Evolutionary conservation across 1,284 basidiomycete genomes (phyloP).

Genomic region (Phylloboletellus chloephorus): DNA sequence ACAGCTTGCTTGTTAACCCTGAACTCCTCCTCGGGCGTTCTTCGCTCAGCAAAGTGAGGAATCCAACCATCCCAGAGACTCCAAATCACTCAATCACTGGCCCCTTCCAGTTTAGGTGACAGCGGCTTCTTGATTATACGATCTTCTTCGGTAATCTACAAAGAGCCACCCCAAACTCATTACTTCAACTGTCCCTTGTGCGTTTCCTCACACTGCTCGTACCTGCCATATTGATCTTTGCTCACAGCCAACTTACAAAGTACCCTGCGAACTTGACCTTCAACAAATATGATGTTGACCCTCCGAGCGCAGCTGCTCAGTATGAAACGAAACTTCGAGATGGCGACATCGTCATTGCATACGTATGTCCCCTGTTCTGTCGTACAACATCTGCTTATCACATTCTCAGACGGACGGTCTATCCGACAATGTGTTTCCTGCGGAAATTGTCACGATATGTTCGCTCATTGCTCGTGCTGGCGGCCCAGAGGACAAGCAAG

Average conservation of each 20-base stretch:
- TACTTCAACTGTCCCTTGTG: conserved; percentile 73
- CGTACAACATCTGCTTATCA: conserved; percentile 5
- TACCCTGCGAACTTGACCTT: conserved; percentile 47
- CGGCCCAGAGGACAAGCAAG: conserved; percentile 53
- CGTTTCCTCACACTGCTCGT: conserved; percentile 5
- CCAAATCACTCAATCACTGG: conserved; percentile 5
- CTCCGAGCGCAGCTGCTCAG: conserved; percentile 61
- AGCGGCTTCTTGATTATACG: conserved; percentile 81
- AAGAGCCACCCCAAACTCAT: conserved; percentile 66
- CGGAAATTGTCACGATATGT: conserved; percentile 66
- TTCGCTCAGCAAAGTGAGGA: conserved; percentile 76
- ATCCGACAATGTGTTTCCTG: conserved; percentile 79
- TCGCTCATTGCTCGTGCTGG: conserved; percentile 54
- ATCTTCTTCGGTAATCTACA: conserved; percentile 57
- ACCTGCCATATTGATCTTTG: conserved; percentile 5
- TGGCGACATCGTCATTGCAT: conserved; percentile 68
- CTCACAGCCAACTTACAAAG: conserved; percentile 58
- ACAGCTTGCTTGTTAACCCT: conserved; percentile 79
- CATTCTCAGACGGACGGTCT: conserved; percentile 74
- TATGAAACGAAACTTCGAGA: conserved; percentile 63
- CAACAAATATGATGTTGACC: conserved; percentile 47
- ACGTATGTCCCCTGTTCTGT: conserved; percentile 40
- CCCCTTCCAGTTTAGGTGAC: conserved; percentile 65
- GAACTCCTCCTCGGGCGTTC: conserved; percentile 67
- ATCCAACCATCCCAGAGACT: not conserved